phyloP scores from a whole-genome alignment of 257 asterid genomes.

The Capsicum chinense region DNA sequence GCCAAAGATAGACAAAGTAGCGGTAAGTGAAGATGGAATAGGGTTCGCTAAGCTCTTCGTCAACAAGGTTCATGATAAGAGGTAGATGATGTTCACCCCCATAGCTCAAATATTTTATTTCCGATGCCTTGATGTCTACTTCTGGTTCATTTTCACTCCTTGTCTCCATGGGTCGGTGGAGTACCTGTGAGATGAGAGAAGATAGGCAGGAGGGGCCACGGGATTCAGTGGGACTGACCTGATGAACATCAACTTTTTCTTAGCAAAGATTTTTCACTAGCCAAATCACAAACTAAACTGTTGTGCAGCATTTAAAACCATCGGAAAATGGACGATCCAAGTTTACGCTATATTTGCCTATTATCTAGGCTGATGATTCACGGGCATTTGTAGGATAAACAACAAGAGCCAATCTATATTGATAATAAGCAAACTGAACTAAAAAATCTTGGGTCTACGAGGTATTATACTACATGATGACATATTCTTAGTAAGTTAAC shows the following conservation, averaged over 20 bases:
- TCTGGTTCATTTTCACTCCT: conserved; percentile 40
- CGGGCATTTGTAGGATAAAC: not conserved
- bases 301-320: not conserved
- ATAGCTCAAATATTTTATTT: conserved; percentile 75
- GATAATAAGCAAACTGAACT: not conserved
- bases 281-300: not conserved
- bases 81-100: conserved; percentile 98
- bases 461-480: not conserved
- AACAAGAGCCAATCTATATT: not conserved
- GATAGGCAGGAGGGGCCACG: not conserved
- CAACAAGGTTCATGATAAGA: conserved; percentile 93
- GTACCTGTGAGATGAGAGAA: not conserved
- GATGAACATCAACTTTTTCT: not conserved
- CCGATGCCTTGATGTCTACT: conserved; percentile 45
- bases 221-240: not conserved
- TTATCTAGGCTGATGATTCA: not conserved
- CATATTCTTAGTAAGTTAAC: not conserved
- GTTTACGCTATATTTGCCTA: not conserved
- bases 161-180: conserved; percentile 28
- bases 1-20: conserved; percentile 98
- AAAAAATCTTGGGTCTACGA: not conserved
- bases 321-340: not conserved
- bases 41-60: conserved; percentile 94
- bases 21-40: conserved; percentile 97
- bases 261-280: not conserved